A percentile compares a stretch with the other conserved stretches of the same genome.
These are phyloP conservation scores for Bolboschoenus planiculmis DNA, from an alignment of 176 grass and related monocot species.

Conservation along the genomic window DNA sequence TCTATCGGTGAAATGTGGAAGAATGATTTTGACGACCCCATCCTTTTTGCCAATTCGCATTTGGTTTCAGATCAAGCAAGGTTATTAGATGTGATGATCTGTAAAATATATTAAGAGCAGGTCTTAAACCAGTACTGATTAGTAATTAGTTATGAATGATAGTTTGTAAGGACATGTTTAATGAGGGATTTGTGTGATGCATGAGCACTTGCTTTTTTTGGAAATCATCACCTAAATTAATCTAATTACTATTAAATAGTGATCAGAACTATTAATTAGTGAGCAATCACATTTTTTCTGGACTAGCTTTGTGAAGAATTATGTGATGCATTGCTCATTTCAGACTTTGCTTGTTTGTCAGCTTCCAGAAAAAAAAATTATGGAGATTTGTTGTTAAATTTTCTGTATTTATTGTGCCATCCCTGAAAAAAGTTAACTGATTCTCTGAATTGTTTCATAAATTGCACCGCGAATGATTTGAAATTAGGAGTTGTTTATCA, in stretches of 20 bases:
- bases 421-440: neutral
- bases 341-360: too few species aligned
- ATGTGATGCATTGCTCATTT: neutral
- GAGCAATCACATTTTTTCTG: neutral
- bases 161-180: neutral
- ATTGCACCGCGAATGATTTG: neutral
- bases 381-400: too few species aligned
- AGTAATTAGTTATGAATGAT: neutral
- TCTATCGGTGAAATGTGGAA: constrained; percentile 8
- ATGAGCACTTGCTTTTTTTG: neutral
- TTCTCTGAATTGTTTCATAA: neutral
- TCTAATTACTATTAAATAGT: neutral
- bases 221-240: neutral
- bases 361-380: too few species aligned
- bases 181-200: neutral
- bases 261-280: neutral
- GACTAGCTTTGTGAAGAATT: neutral
- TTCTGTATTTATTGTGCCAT: too few species aligned
- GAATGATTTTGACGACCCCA: neutral
- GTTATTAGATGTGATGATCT: neutral
- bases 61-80: neutral
- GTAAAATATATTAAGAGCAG: too few species aligned
- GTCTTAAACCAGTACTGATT: too few species aligned
- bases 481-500: neutral
- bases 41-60: neutral